Percentiles rank a stretch among this genome's conserved stretches.
phyloP scores from a whole-genome alignment of 78 protist species.

The Acrasis kona region DNA sequence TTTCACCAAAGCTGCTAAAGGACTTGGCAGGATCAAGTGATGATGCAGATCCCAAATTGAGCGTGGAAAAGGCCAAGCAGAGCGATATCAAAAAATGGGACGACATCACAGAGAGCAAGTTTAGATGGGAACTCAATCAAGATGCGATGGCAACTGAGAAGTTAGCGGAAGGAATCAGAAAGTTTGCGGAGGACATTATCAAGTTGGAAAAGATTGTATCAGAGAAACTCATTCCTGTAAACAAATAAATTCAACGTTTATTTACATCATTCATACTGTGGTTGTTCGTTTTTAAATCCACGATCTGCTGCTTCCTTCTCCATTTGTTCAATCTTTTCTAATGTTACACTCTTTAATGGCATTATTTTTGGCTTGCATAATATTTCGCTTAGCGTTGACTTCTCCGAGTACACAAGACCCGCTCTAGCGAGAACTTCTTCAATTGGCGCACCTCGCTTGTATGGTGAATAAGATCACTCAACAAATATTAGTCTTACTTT shows the following conservation, averaged over 20 bases:
- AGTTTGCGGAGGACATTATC: slow-evolving; percentile 3
- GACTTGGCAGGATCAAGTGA: slow-evolving; percentile 14
- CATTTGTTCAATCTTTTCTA: slow-evolving; percentile 44
- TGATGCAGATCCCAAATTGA: background rate
- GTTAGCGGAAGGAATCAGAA: slow-evolving; percentile 84
- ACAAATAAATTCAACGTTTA: no score
- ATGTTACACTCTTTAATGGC: slow-evolving; percentile 53
- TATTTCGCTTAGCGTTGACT: slow-evolving; percentile 32
- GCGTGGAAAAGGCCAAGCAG: slow-evolving; percentile 33
- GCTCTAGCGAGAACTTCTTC: slow-evolving; percentile 53
- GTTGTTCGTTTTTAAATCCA: background rate
- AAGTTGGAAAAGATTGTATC: slow-evolving; percentile 17
- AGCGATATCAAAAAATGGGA: slow-evolving; percentile 8
- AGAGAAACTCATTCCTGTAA: no score
- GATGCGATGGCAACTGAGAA: slow-evolving; percentile 89
- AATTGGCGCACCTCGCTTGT: no score
- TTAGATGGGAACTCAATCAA: slow-evolving; percentile 63
- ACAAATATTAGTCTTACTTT: no score
- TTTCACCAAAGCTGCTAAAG: slow-evolving; percentile 55
- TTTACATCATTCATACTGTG: no score
- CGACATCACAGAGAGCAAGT: slow-evolving; percentile 38
- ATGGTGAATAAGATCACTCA: no score
- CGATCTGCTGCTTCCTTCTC: slow-evolving; percentile 15
- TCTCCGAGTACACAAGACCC: slow-evolving; percentile 63
- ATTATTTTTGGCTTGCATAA: slow-evolving; percentile 68